These are phyloP conservation scores for Globisporangium abappressorium DNA, from an alignment of 352 stramenopile species.

Conservation along the genomic window DNA sequence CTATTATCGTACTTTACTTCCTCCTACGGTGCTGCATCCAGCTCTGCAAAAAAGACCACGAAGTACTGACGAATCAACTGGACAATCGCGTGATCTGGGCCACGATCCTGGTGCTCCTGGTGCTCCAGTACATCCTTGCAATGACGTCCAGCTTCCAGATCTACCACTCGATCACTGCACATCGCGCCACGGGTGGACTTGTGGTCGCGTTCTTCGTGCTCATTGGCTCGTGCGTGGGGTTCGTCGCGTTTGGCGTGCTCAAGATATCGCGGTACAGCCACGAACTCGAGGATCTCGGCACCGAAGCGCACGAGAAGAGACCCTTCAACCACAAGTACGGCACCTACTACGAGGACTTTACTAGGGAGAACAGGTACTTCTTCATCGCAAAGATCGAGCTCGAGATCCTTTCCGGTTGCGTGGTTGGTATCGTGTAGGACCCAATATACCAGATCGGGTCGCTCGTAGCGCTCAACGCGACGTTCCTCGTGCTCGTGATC, in stretches of 20 bases:
- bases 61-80: constrained; percentile 20
- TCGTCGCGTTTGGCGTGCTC: constrained; percentile 38
- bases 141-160: constrained; percentile 55
- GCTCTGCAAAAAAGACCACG: constrained; percentile 21
- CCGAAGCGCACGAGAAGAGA: constrained; percentile 35
- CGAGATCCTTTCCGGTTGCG: constrained; percentile 36
- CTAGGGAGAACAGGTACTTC: constrained; percentile 44
- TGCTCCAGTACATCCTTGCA: constrained; percentile 43
- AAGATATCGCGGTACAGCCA: constrained; percentile 36
- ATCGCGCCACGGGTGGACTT: constrained; percentile 19
- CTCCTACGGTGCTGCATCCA: constrained; percentile 25
- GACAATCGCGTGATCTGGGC: constrained; percentile 44
- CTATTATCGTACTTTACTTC: constrained; percentile 32
- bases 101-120: constrained; percentile 33
- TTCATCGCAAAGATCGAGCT: constrained; percentile 46
- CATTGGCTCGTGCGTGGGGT: constrained; percentile 24
- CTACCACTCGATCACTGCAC: constrained; percentile 23
- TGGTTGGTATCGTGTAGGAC: constrained; percentile 33
- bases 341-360: constrained; percentile 52
- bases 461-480: constrained; percentile 37
- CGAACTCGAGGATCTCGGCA: constrained; percentile 39
- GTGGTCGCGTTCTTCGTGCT: constrained; percentile 35
- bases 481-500: constrained; percentile 37
- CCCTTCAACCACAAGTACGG: constrained; percentile 43
- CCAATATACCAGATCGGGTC: constrained; percentile 37